Evolutionary conservation across 2,329 filamentous ascomycete species (phyloP).

Genomic region (Apiospora malaysiana): DNA sequence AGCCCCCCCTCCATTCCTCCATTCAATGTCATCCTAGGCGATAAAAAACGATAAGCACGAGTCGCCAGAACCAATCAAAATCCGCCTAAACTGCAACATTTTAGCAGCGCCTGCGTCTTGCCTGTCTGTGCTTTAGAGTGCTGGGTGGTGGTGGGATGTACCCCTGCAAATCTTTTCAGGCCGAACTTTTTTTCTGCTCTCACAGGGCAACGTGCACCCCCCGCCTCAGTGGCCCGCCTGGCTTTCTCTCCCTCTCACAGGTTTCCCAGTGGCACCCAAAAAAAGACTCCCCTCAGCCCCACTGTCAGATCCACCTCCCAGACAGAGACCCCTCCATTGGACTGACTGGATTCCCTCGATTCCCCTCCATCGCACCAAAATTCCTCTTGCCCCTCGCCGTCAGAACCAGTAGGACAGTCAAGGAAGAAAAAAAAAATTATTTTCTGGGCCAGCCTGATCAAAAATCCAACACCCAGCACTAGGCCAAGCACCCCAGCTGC

Average conservation of each 20-base stretch:
- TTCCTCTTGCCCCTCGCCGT: conserved; percentile 21
- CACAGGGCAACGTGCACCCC: conserved; percentile 17
- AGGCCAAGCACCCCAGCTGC: too few species aligned
- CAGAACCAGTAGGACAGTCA: neutral
- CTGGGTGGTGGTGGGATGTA: conserved; percentile 21
- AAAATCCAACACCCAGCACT: conserved; percentile 17
- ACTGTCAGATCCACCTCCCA: neutral
- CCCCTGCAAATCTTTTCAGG: conserved; percentile 18
- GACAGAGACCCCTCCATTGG: conserved; percentile 20
- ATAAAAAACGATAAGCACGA: conserved; percentile 15
- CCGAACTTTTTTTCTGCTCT: conserved; percentile 3
- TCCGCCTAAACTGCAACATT: neutral
- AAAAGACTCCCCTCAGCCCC: neutral
- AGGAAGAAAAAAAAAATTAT: conserved; percentile 21
- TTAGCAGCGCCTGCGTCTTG: neutral
- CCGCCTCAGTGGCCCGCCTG: too few species aligned
- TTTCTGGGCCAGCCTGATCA: conserved; percentile 19
- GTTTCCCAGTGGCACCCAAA: conserved; percentile 3
- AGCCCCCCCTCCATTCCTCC: neutral
- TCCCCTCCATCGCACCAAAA: conserved; percentile 21
- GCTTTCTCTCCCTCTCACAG: neutral
- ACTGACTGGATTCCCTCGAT: conserved; percentile 1
- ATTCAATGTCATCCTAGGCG: neutral
- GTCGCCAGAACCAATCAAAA: conserved; percentile 17
- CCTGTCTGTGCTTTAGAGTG: neutral